phyloP scores from a whole-genome alignment of 371 early-diverging fungal genomes.

The Sporodiniella umbellata region DNA sequence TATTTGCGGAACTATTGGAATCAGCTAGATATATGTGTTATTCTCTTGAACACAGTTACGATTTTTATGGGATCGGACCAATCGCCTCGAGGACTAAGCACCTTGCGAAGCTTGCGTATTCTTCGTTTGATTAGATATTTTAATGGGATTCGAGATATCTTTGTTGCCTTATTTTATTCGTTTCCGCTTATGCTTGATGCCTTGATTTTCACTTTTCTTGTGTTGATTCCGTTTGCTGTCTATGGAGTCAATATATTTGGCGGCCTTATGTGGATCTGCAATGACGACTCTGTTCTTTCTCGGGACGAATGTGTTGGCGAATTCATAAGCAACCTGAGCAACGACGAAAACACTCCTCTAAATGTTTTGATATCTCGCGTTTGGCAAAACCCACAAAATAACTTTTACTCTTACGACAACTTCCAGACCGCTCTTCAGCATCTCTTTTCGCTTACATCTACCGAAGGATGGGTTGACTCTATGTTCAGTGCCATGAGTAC shows the following conservation, averaged over 20 bases:
- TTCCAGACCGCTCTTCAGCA: constrained; percentile 45
- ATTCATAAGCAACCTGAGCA: constrained; percentile 32
- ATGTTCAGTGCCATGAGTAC: constrained; percentile 51
- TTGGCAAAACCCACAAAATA: constrained; percentile 51
- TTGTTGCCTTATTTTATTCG: constrained; percentile 50
- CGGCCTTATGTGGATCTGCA: constrained; percentile 55
- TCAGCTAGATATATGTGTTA: constrained; percentile 48
- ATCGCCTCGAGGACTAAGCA: constrained; percentile 37
- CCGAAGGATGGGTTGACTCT: constrained; percentile 58
- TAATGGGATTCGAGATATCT: constrained; percentile 54
- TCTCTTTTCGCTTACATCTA: constrained; percentile 54
- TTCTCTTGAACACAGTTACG: constrained; percentile 45
- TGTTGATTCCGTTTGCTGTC: constrained; percentile 55
- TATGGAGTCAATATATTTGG: constrained; percentile 61
- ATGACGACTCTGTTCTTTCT: constrained; percentile 33
- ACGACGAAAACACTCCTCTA: constrained; percentile 21
- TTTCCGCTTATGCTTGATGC: constrained; percentile 60
- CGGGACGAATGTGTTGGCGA: constrained; percentile 51
- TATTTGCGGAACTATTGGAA: constrained; percentile 58
- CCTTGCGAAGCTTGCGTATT: constrained; percentile 54
- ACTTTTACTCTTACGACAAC: constrained; percentile 48
- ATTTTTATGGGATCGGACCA: constrained; percentile 36
- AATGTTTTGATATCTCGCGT: constrained; percentile 44
- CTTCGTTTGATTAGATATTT: constrained; percentile 60
- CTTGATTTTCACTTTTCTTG: constrained; percentile 45